Conservation (phyloP, 2,329 filamentous ascomycete species). For the Aspergillus unguis region DNA sequence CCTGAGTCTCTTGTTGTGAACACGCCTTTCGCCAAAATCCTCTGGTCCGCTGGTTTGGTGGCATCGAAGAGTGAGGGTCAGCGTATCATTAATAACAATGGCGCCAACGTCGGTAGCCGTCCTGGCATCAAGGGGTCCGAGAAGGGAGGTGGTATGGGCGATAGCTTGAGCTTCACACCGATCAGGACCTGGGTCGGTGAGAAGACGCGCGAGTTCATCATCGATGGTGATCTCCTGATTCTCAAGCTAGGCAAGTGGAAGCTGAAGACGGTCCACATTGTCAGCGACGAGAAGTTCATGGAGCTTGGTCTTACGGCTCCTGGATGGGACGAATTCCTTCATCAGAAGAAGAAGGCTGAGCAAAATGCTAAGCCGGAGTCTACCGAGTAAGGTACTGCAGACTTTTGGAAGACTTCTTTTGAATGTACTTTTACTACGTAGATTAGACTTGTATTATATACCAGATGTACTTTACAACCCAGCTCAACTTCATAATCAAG, state of each 20-base stretch:
- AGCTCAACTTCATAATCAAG: no score
- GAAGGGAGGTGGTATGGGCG: constrained; percentile 29
- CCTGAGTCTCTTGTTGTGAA: constrained; percentile 50
- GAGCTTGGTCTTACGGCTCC: constrained; percentile 46
- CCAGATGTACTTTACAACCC: constrained; percentile 5
- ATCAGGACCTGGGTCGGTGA: constrained; percentile 44
- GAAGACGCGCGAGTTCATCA: constrained; percentile 48
- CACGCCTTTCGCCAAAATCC: constrained; percentile 48
- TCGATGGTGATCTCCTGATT: constrained; percentile 53
- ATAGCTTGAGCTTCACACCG: constrained; percentile 49
- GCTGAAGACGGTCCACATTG: constrained; percentile 54
- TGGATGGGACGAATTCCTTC: constrained; percentile 46
- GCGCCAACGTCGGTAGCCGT: constrained; percentile 50
- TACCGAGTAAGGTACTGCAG: background rate
- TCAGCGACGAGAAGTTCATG: constrained; percentile 54
- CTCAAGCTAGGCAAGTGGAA: constrained; percentile 60
- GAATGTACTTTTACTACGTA: constrained; percentile 10
- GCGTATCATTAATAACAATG: constrained; percentile 48
- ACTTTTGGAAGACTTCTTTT: background rate
- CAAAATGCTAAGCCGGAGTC: background rate
- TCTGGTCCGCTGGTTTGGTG: constrained; percentile 52
- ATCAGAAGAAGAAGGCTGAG: background rate
- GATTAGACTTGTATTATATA: constrained; percentile 16
- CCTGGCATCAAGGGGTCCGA: constrained; percentile 37
- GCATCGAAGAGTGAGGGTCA: constrained; percentile 51